Evolutionary conservation across 1,284 basidiomycete species (phyloP).

Genomic region (Cryptococcus neoformans): DNA sequence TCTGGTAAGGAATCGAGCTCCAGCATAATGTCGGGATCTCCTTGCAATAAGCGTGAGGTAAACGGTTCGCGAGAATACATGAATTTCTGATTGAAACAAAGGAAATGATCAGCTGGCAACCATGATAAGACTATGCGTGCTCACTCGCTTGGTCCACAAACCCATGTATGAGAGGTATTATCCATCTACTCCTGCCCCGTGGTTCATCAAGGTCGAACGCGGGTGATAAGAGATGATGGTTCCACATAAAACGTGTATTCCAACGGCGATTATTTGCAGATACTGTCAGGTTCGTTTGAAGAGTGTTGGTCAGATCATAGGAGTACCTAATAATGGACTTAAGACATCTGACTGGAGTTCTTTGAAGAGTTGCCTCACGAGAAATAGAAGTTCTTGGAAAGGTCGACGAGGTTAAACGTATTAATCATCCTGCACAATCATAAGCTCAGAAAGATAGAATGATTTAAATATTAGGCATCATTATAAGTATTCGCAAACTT

Average conservation of each 20-base stretch:
- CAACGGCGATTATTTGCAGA: slow-evolving; percentile 52
- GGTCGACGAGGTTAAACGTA: slow-evolving; percentile 96
- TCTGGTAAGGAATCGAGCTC: slow-evolving; percentile 90
- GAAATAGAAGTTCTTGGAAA: slow-evolving; percentile 99
- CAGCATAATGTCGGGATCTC: slow-evolving; percentile 91
- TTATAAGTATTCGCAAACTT: slow-evolving; percentile 4
- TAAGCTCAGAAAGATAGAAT: slow-evolving; percentile 88
- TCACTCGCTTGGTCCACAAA: slow-evolving; percentile 93
- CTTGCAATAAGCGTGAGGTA: slow-evolving; percentile 94
- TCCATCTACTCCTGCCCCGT: slow-evolving; percentile 69
- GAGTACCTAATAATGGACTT: slow-evolving; percentile 64
- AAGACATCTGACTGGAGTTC: neutral
- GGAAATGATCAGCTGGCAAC: neutral
- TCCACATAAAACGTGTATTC: slow-evolving; percentile 95
- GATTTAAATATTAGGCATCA: slow-evolving; percentile 64
- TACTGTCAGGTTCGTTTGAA: slow-evolving; percentile 88
- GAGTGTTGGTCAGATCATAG: slow-evolving; percentile 92
- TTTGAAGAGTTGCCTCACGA: slow-evolving; percentile 56
- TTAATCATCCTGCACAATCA: slow-evolving; percentile 60
- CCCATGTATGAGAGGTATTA: slow-evolving; percentile 90
- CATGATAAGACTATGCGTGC: slow-evolving; percentile 41
- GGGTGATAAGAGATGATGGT: slow-evolving; percentile 80
- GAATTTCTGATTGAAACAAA: slow-evolving; percentile 62
- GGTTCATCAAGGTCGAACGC: slow-evolving; percentile 52
- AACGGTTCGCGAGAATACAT: slow-evolving; percentile 82